Conservation (phyloP, 2,329 filamentous ascomycete genomes). For the Fusarium fracticaudum region DNA sequence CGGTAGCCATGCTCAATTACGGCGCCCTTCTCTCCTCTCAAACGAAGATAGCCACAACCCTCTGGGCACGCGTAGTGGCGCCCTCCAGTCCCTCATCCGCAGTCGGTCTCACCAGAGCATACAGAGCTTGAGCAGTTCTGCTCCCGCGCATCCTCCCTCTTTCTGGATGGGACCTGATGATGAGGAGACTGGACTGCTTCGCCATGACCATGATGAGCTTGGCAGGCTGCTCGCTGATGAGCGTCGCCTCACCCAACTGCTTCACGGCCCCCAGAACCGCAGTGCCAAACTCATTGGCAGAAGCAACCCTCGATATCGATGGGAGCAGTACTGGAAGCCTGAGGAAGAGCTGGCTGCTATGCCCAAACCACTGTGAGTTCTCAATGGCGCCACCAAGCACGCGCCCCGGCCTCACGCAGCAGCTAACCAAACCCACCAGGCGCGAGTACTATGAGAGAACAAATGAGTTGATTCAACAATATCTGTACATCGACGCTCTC, state of each 20-base stretch:
- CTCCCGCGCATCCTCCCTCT: slow-evolving; percentile 30
- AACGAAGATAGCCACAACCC: slow-evolving; percentile 48
- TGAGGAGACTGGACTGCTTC: slow-evolving; percentile 44
- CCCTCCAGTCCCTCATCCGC: slow-evolving; percentile 51
- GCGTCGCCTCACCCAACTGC: slow-evolving; percentile 66
- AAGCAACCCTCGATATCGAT: slow-evolving; percentile 85
- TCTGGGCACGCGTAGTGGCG: slow-evolving; percentile 50
- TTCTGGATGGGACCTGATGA: slow-evolving; percentile 45
- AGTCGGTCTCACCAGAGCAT: slow-evolving; percentile 50
- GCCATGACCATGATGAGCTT: slow-evolving; percentile 55
- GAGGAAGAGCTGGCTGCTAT: slow-evolving; percentile 78
- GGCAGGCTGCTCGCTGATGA: slow-evolving; percentile 62
- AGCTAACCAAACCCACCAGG: slow-evolving; percentile 48
- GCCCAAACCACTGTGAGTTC: slow-evolving; percentile 71
- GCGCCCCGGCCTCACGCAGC: background rate
- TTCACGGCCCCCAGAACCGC: slow-evolving; percentile 77
- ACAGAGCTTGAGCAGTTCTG: slow-evolving; percentile 43
- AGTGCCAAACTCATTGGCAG: slow-evolving; percentile 90
- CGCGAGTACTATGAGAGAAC: slow-evolving; percentile 89
- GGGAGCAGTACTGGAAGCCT: slow-evolving; percentile 87
- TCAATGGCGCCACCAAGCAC: background rate
- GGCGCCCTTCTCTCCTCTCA: slow-evolving; percentile 47
- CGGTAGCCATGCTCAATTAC: slow-evolving; percentile 34
- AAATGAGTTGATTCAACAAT: slow-evolving; percentile 89
- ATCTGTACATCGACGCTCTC: slow-evolving; percentile 90